Conservation (phyloP, 83 land plant species). For the Diphasiastrum complanatum region DNA sequence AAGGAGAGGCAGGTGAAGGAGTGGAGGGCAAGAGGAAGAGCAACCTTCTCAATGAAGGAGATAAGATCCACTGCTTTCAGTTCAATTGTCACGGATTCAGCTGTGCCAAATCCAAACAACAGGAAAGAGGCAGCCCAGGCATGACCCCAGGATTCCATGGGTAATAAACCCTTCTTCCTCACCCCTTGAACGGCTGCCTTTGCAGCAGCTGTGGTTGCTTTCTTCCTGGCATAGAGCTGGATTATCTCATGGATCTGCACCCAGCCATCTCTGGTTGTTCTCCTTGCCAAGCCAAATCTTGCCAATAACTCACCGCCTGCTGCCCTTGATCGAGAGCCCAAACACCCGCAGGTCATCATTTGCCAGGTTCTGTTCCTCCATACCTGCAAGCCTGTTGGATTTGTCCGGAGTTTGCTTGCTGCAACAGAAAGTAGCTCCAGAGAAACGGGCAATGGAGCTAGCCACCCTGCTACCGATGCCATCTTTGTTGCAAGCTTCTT, state of each 20-base stretch:
- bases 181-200: slow-evolving; percentile 59
- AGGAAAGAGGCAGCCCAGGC: slow-evolving; percentile 77
- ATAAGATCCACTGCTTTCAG: slow-evolving; percentile 60
- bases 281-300: no score
- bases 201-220: slow-evolving; percentile 44
- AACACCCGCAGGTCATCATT: slow-evolving; percentile 34
- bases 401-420: slow-evolving; percentile 23
- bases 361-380: slow-evolving; percentile 40
- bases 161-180: slow-evolving; percentile 37
- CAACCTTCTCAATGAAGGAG: slow-evolving; percentile 54
- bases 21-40: slow-evolving; percentile 63
- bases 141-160: slow-evolving; percentile 49
- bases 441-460: slow-evolving; percentile 66
- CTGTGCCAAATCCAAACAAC: slow-evolving; percentile 72
- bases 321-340: slow-evolving; percentile 35
- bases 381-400: slow-evolving; percentile 11
- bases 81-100: slow-evolving; percentile 62
- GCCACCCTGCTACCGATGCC: slow-evolving; percentile 74
- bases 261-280: slow-evolving; percentile 50
- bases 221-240: slow-evolving; percentile 55
- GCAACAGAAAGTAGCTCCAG: slow-evolving; percentile 46
- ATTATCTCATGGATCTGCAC: slow-evolving; percentile 67
- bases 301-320: no score
- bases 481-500: slow-evolving; percentile 55
- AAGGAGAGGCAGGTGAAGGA: slow-evolving; percentile 63